Conservation (phyloP, 1,139 yeast species). For the Trichomonascaceae sp. region DNA sequence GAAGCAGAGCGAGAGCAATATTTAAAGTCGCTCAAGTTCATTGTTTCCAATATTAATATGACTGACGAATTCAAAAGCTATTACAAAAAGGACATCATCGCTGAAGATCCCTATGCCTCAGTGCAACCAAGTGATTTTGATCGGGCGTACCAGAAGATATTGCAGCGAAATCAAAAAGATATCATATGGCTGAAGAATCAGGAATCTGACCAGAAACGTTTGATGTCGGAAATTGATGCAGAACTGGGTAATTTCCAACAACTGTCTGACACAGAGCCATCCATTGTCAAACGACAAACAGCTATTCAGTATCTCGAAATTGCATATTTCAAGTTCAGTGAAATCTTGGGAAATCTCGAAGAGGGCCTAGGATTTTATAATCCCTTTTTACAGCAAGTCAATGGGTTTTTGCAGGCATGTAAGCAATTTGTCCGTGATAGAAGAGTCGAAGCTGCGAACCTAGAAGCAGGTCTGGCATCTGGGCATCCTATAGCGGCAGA, state of each 20-base stretch:
- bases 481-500: background rate
- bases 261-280: conserved; percentile 28
- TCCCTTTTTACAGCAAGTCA: conserved; percentile 50
- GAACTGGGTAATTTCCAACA: conserved; percentile 38
- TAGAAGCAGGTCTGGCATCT: conserved; percentile 32
- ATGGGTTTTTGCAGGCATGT: conserved; percentile 44
- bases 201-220: conserved; percentile 38
- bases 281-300: conserved; percentile 39
- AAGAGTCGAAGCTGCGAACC: conserved; percentile 48
- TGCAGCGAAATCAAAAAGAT: conserved; percentile 38
- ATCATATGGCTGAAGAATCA: conserved; percentile 37
- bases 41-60: conserved; percentile 28
- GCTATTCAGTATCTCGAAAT: conserved; percentile 51
- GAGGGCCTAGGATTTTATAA: conserved; percentile 70
- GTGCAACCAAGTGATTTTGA: conserved; percentile 29
- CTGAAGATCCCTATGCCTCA: conserved; percentile 22
- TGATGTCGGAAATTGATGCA: conserved; percentile 42
- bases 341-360: conserved; percentile 52
- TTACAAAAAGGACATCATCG: conserved; percentile 14
- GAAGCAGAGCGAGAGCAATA: conserved; percentile 24
- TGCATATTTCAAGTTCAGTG: conserved; percentile 49
- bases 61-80: conserved; percentile 24
- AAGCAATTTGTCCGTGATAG: conserved; percentile 50
- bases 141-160: conserved; percentile 25
- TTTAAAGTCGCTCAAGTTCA: conserved; percentile 24